Conservation (phyloP, 1,284 basidiomycete genomes). For the Phlebopus sp. region DNA sequence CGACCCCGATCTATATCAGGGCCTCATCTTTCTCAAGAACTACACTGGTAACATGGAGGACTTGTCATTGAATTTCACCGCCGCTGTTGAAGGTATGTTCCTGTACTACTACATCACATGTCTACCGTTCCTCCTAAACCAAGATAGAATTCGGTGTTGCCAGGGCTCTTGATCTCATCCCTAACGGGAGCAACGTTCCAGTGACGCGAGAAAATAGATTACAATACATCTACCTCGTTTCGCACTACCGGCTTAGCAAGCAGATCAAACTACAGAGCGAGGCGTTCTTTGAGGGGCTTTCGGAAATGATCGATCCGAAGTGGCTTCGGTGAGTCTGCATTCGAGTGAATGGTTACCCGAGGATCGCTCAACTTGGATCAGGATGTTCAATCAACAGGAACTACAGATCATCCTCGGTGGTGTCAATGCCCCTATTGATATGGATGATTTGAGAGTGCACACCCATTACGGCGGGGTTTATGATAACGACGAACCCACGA, state of each 20-base stretch:
- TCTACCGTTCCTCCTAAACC: background rate
- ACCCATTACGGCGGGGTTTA: constrained; percentile 80
- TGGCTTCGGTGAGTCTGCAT: constrained; percentile 69
- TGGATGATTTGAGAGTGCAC: constrained; percentile 74
- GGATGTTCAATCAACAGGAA: constrained; percentile 96
- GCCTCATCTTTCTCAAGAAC: constrained; percentile 91
- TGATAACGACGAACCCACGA: constrained; percentile 66
- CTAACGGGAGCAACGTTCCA: constrained; percentile 79
- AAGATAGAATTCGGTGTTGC: constrained; percentile 81
- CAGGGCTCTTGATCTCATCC: constrained; percentile 78
- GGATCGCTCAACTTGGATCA: constrained; percentile 28
- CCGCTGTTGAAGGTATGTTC: constrained; percentile 74
- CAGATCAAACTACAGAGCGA: constrained; percentile 88
- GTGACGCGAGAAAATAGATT: constrained; percentile 91
- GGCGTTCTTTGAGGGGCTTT: constrained; percentile 83
- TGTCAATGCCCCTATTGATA: constrained; percentile 77
- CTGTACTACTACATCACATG: background rate
- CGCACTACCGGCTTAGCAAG: constrained; percentile 84
- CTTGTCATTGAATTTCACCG: constrained; percentile 89
- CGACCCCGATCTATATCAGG: constrained; percentile 92
- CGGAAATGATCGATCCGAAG: constrained; percentile 84
- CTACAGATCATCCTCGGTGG: constrained; percentile 84
- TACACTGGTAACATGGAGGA: constrained; percentile 89
- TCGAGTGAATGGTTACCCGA: background rate
- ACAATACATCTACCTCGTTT: constrained; percentile 88